A percentile compares a stretch with the other conserved stretches of the same genome.
Conservation (phyloP, 2,329 filamentous ascomycete species). For the Pseudopyrenochaeta lycopersici region DNA sequence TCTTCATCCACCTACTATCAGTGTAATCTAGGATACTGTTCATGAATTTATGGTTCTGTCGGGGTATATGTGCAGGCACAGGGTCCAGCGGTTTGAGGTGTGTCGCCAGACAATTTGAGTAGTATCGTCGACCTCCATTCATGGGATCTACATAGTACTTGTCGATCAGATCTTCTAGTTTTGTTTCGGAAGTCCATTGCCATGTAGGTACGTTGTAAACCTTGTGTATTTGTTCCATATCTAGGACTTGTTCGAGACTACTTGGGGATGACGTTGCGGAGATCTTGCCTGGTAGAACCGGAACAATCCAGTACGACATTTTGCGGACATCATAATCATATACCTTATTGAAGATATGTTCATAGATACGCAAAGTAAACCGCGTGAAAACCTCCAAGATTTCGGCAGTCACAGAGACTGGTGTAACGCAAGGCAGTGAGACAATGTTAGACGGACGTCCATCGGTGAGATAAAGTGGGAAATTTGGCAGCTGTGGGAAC, state of each 20-base stretch:
- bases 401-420: conserved; percentile 56
- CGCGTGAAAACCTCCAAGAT: conserved; percentile 66
- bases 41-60: conserved; percentile 40
- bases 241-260: conserved; percentile 55
- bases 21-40: conserved; percentile 83
- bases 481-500: conserved; percentile 71
- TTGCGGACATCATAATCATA: conserved; percentile 71
- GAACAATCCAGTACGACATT: conserved; percentile 86
- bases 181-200: conserved; percentile 56
- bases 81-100: conserved; percentile 71
- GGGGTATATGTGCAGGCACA: conserved; percentile 66
- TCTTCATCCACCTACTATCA: conserved; percentile 75
- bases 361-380: conserved; percentile 80
- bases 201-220: conserved; percentile 53
- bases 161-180: conserved; percentile 53
- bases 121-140: conserved; percentile 68
- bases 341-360: conserved; percentile 87
- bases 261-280: background rate
- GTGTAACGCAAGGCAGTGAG: conserved; percentile 55
- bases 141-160: conserved; percentile 66
- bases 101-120: conserved; percentile 55
- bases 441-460: conserved; percentile 67
- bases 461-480: conserved; percentile 76
- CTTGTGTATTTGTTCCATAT: conserved; percentile 67
- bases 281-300: conserved; percentile 49